Evolutionary conservation across 176 grass and related monocot species (phyloP).

Genomic region (Typha latifolia): DNA sequence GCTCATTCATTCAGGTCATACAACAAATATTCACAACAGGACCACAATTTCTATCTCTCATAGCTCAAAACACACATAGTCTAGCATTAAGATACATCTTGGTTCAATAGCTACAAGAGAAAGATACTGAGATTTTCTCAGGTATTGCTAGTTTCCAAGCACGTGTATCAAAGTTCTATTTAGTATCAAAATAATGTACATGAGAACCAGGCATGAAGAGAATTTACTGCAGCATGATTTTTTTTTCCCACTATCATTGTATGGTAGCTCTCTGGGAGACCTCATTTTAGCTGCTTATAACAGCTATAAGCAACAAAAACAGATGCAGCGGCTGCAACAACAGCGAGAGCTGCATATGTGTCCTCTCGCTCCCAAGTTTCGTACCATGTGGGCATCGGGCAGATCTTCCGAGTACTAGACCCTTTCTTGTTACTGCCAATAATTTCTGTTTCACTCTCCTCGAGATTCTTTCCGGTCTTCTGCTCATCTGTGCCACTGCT

Average conservation of each 20-base stretch:
- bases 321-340: slow-evolving; percentile 51
- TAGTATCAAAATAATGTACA: no score
- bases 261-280: slow-evolving; percentile 6
- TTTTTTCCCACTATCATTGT: slow-evolving; percentile 7
- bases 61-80: no score
- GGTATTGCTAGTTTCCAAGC: no score
- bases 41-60: no score
- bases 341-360: slow-evolving; percentile 69
- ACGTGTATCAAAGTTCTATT: no score
- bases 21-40: no score
- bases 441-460: slow-evolving; percentile 25
- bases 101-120: no score
- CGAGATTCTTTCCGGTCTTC: slow-evolving; percentile 19
- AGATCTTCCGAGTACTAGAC: slow-evolving; percentile 30
- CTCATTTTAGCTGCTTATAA: slow-evolving; percentile 63
- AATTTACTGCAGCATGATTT: slow-evolving; percentile 20
- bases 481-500: slow-evolving; percentile 34
- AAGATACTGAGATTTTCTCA: no score
- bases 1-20: no score
- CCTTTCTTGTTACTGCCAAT: slow-evolving; percentile 27
- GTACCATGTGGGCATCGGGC: slow-evolving; percentile 64
- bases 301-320: slow-evolving; percentile 60
- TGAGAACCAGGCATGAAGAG: no score
- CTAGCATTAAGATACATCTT: no score
- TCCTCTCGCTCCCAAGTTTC: slow-evolving; percentile 85